Evolutionary conservation across 176 grass and related monocot species (phyloP), one percentile per base, ranked within the genome.

Genomic region (Ampelocalamus luodianensis): DNA sequence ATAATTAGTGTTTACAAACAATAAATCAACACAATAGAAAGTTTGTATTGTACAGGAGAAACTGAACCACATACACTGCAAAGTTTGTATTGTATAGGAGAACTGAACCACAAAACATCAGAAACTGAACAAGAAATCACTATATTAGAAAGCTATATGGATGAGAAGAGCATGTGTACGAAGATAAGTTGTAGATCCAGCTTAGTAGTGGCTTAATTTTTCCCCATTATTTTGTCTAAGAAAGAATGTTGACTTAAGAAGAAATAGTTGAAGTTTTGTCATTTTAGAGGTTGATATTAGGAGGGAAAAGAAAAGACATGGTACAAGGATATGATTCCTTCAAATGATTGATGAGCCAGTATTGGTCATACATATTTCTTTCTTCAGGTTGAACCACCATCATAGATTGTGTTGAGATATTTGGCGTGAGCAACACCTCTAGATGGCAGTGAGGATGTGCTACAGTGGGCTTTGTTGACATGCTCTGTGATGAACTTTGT

Each of bases 331-430:
- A 44, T 44, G 42, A 44, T 44, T 44, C 42, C 42, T 44, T 44
- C 8, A 44, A 44, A 44, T 44, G 42, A 44, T 44, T 44, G 42
- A 44, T 44, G 42, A 44, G 61, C 88, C 94, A 97, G 68, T 92
- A 90, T 74, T 97, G 94, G n/a, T n/a, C n/a, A n/a, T n/a, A n/a
- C n/a, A n/a, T n/a, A n/a, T n/a, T n/a, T n/a, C n/a, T n/a, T n/a
- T n/a, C n/a, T n/a, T n/a, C n/a, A n/a, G n/a, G n/a, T n/a, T n/a
- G n/a, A n/a, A n/a, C n/a, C n/a, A n/a, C n/a, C n/a, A n/a, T n/a
- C n/a, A n/a, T n/a, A n/a, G n/a, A n/a, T n/a, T n/a, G n/a, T n/a
- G n/a, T n/a, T n/a, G n/a, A n/a, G n/a, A n/a, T n/a, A n/a, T n/a
- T n/a, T n/a, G n/a, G n/a, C n/a, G n/a, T n/a, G n/a, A n/a, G n/a